These are phyloP conservation scores for Climacium dendroides DNA, from an alignment of 225 moss, liverwort and hornwort genomes.

Conservation along the genomic window DNA sequence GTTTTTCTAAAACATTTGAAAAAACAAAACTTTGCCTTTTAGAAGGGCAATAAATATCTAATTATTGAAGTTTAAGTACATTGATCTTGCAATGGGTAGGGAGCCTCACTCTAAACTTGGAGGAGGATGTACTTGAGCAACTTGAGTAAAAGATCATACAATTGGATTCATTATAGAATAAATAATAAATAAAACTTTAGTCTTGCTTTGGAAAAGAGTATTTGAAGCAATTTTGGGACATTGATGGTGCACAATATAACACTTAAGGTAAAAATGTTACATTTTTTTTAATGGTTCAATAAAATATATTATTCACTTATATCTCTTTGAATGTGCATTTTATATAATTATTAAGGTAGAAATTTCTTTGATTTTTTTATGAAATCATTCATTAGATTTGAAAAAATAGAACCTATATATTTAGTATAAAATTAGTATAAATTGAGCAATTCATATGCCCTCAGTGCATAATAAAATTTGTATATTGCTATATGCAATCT, in stretches of 20 bases:
- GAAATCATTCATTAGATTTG: not conserved
- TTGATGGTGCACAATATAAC: rapidly evolving
- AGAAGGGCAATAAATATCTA: not conserved
- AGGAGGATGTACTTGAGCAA: not conserved
- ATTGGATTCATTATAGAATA: not conserved
- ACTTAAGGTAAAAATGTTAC: not conserved
- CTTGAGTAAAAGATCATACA: not conserved
- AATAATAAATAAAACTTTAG: not conserved
- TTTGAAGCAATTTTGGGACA: not conserved
- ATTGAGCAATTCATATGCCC: rapidly evolving
- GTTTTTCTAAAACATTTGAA: not conserved
- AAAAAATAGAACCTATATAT: not conserved
- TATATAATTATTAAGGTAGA: not conserved
- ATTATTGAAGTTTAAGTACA: not conserved
- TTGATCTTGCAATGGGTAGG: not conserved
- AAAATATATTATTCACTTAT: not conserved
- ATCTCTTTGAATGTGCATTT: not conserved
- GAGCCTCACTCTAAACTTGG: not conserved
- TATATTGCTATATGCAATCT: not conserved
- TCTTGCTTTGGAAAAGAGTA: not conserved
- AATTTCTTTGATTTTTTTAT: not conserved
- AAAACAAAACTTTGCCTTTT: not conserved
- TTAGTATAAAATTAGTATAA: not conserved
- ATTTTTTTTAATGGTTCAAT: not conserved
- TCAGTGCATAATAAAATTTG: not conserved